Evolutionary conservation across 2,329 filamentous ascomycete genomes (phyloP), one percentile per base, ranked within the genome.

Genomic region (Colletotrichum sansevieriae): DNA sequence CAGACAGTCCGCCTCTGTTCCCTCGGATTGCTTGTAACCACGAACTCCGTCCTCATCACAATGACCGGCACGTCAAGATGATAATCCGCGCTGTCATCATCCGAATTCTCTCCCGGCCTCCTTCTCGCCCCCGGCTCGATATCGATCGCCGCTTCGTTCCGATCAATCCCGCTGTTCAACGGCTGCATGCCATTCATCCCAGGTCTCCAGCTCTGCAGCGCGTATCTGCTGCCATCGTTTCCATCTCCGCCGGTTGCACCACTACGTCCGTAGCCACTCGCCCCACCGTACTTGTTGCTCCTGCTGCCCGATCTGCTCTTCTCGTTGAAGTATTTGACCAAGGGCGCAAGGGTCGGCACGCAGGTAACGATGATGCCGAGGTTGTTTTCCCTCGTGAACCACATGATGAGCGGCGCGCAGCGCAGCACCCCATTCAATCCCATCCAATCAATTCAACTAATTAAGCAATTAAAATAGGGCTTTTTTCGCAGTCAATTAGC

Each of bases 381-480:
- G 65, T 82, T 81, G 63, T 80, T 79, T 70, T 85, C 83, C 20
- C 84, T 72, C 8, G 77, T 75, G 0, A 83, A 85, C 83, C 83
- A 85, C 54, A 81, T 77, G 59, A 85, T 80, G 18, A 82, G 75
- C 1, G 75, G 69, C 10, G 81, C 76, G 2, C n/a, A n/a, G n/a
- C n/a, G n/a, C n/a, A n/a, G n/a, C n/a, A n/a, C n/a, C n/a, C n/a
- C n/a, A n/a, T n/a, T n/a, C n/a, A n/a, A n/a, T n/a, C n/a, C n/a
- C n/a, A n/a, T n/a, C n/a, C n/a, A n/a, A n/a, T n/a, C n/a, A n/a
- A n/a, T n/a, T n/a, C n/a, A n/a, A n/a, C n/a, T n/a, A n/a, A n/a
- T n/a, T n/a, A n/a, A n/a, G n/a, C n/a, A n/a, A n/a, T n/a, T n/a
- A n/a, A n/a, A n/a, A n/a, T n/a, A n/a, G n/a, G n/a, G n/a, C n/a